Evolutionary conservation across 2,329 filamentous ascomycete genomes (phyloP).

Genomic region (Pseudogymnoascus sp.): DNA sequence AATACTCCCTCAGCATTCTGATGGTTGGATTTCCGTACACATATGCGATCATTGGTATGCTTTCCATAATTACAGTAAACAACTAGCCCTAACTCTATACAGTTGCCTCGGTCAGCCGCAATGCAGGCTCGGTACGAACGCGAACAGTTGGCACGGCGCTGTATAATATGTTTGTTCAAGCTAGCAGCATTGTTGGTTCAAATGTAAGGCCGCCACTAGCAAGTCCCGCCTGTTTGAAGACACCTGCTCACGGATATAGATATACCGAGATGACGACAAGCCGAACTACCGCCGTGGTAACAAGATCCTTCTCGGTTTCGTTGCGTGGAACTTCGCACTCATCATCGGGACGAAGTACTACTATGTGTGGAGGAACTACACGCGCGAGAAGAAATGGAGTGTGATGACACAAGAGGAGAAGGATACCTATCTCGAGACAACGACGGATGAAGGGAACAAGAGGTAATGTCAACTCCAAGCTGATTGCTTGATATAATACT

Average conservation of each 20-base stretch:
- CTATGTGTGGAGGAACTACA: slow-evolving; percentile 37
- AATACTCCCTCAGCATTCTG: slow-evolving; percentile 27
- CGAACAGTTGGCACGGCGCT: slow-evolving; percentile 53
- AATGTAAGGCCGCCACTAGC: slow-evolving; percentile 18
- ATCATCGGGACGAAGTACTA: slow-evolving; percentile 40
- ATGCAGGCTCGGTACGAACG: slow-evolving; percentile 52
- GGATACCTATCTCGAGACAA: slow-evolving; percentile 35
- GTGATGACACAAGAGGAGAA: slow-evolving; percentile 37
- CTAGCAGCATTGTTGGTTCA: slow-evolving; percentile 30
- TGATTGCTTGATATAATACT: neutral
- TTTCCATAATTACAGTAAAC: slow-evolving; percentile 34
- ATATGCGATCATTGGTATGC: slow-evolving; percentile 24
- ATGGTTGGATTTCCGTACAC: slow-evolving; percentile 16
- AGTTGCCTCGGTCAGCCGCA: slow-evolving; percentile 42
- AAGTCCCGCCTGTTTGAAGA: neutral
- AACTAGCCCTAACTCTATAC: slow-evolving; percentile 38
- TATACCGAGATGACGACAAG: slow-evolving; percentile 38
- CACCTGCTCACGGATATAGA: neutral
- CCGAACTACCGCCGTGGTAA: slow-evolving; percentile 48
- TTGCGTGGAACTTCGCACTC: slow-evolving; percentile 35
- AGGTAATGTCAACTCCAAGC: slow-evolving; percentile 12
- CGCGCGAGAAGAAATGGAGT: slow-evolving; percentile 33
- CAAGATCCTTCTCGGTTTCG: slow-evolving; percentile 42
- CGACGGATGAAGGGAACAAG: slow-evolving; percentile 34
- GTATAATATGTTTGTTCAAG: slow-evolving; percentile 49